A percentile compares a stretch with the other conserved stretches of the same genome.
Conservation (phyloP, 805 yeast species). For the Barnettozyma sucrosica region DNA sequence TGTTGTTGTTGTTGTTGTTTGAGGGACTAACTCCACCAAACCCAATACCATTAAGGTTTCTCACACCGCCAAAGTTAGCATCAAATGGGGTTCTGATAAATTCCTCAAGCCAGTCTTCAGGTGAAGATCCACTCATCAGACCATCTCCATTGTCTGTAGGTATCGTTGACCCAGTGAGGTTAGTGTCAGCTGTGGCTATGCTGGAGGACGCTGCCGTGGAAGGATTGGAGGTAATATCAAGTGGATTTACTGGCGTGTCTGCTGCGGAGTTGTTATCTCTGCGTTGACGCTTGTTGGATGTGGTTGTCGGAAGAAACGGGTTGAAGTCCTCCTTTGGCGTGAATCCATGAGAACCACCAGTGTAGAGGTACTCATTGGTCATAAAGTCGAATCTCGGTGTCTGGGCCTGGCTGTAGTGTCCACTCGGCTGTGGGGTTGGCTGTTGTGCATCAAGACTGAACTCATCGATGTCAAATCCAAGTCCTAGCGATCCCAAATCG, state of each 20-base stretch:
- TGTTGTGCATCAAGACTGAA: slow-evolving; percentile 16
- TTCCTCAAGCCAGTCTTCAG: slow-evolving; percentile 63
- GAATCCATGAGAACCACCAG: slow-evolving; percentile 1
- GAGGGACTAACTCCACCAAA: slow-evolving; percentile 28
- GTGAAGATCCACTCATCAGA: slow-evolving; percentile 19
- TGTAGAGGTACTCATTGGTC: slow-evolving; percentile 1
- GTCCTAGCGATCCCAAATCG: slow-evolving; percentile 34
- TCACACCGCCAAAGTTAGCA: slow-evolving; percentile 40
- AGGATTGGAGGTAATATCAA: slow-evolving; percentile 18
- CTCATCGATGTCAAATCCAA: slow-evolving; percentile 24
- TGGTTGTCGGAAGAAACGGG: not conserved
- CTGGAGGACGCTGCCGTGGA: not conserved
- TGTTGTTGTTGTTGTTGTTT: not conserved
- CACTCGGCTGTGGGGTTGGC: not conserved
- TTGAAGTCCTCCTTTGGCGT: slow-evolving; percentile 2
- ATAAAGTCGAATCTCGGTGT: not conserved
- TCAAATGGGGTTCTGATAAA: slow-evolving; percentile 65
- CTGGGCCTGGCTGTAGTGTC: not conserved
- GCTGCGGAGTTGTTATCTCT: not conserved
- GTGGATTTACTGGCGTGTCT: slow-evolving; percentile 20
- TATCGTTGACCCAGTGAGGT: slow-evolving; percentile 4
- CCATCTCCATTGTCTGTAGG: slow-evolving; percentile 15
- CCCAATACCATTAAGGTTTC: slow-evolving; percentile 50
- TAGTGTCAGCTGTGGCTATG: not conserved
- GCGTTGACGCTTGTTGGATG: not conserved